These are phyloP conservation scores for Aspergillus thermomutatus DNA, from an alignment of 2,329 filamentous ascomycete genomes.

Conservation along the genomic window DNA sequence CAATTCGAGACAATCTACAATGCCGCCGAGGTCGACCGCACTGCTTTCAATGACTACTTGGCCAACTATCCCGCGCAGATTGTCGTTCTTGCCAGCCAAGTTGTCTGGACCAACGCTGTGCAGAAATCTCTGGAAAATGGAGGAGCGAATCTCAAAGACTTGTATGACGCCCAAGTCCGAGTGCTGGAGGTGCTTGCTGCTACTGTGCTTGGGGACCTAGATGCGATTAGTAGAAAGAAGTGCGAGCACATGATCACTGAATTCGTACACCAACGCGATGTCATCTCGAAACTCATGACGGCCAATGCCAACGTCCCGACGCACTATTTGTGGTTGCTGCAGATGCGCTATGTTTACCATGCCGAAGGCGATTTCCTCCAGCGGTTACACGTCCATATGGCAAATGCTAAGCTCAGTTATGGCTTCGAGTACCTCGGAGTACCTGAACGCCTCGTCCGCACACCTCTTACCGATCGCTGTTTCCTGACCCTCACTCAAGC, in stretches of 20 bases:
- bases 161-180: constrained; percentile 80
- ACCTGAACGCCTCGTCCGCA: constrained; percentile 91
- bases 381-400: constrained; percentile 89
- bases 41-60: constrained; percentile 75
- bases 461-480: constrained; percentile 94
- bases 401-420: constrained; percentile 91
- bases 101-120: constrained; percentile 86
- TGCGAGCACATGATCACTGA: constrained; percentile 99
- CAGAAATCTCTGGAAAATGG: constrained; percentile 71
- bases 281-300: constrained; percentile 80
- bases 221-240: constrained; percentile 85
- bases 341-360: constrained; percentile 94
- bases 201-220: constrained; percentile 85
- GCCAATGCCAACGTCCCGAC: constrained; percentile 69
- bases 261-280: constrained; percentile 94
- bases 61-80: constrained; percentile 85
- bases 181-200: constrained; percentile 81
- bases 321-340: constrained; percentile 89
- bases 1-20: constrained; percentile 77
- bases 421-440: constrained; percentile 98
- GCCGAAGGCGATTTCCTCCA: constrained; percentile 76
- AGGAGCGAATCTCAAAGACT: constrained; percentile 63
- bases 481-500: constrained; percentile 97
- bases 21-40: constrained; percentile 65
- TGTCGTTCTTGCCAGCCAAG: constrained; percentile 90